Evolutionary conservation across 495 filamentous ascomycete species (phyloP).

Genomic region (Ramalina peruviana): DNA sequence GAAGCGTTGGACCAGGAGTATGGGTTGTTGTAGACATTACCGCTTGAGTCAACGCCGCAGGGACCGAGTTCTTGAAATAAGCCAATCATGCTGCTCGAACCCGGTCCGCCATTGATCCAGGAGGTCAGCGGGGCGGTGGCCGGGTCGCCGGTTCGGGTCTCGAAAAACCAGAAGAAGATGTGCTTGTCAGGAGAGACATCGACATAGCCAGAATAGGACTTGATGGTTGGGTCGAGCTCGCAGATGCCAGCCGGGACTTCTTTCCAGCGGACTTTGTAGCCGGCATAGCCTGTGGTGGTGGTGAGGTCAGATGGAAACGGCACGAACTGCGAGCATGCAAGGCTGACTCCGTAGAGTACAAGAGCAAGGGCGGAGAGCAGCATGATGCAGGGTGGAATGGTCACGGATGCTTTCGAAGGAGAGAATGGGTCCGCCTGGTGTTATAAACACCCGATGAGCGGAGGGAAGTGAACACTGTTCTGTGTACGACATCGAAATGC

Average conservation of each 20-base stretch:
- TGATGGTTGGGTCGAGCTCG: constrained; percentile 38
- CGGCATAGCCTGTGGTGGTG: constrained; percentile 5
- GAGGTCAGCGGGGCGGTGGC: constrained; percentile 36
- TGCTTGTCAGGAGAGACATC: constrained; percentile 38
- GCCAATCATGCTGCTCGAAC: constrained; percentile 45
- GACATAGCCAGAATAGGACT: constrained; percentile 43
- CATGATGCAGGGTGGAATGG: no score
- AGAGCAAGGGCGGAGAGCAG: no score
- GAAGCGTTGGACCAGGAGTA: constrained; percentile 34
- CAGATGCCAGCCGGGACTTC: constrained; percentile 43
- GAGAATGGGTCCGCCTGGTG: no score
- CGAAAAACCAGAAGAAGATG: constrained; percentile 40
- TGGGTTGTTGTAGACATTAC: constrained; percentile 35
- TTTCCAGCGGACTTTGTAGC: constrained; percentile 34
- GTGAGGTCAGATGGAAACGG: constrained; percentile 6
- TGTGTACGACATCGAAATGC: no score
- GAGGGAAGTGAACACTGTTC: no score
- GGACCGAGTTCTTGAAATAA: constrained; percentile 51
- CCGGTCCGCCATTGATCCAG: constrained; percentile 46
- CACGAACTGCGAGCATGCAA: constrained; percentile 1
- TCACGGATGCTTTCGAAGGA: no score
- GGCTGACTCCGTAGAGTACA: no score
- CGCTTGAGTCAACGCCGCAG: constrained; percentile 38
- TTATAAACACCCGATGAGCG: no score
- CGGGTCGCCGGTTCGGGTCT: constrained; percentile 31